A percentile compares a stretch with the other conserved stretches of the same genome.
Conservation (phyloP, 2,329 filamentous ascomycete species). For the Alternaria novae-zelandiae region DNA sequence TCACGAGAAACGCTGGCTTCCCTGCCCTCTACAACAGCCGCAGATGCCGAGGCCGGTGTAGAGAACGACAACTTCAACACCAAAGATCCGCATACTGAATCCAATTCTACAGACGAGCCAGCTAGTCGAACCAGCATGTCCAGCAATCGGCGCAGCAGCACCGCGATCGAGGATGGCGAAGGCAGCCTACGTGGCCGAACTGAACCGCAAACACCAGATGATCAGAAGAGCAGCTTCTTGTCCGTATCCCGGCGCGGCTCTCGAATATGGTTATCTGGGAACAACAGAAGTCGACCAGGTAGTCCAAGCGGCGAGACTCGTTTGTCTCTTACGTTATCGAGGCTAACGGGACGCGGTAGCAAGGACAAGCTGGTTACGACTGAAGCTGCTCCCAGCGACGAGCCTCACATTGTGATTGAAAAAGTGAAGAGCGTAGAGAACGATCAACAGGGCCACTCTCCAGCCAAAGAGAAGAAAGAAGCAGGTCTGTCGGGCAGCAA, state of each 20-base stretch:
- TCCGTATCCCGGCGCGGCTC: slow-evolving; percentile 43
- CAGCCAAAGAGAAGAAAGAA: slow-evolving; percentile 34
- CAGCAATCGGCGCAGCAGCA: slow-evolving; percentile 49
- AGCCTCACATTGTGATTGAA: slow-evolving; percentile 39
- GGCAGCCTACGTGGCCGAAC: slow-evolving; percentile 41
- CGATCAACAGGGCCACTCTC: slow-evolving; percentile 16
- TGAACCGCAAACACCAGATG: slow-evolving; percentile 54
- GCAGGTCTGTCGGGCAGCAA: slow-evolving; percentile 32
- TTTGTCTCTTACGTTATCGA: slow-evolving; percentile 51
- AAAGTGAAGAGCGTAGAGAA: slow-evolving; percentile 21
- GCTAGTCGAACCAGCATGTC: slow-evolving; percentile 45
- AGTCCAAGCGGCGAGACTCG: slow-evolving; percentile 51
- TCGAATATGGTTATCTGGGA: slow-evolving; percentile 40
- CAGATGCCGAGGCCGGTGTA: slow-evolving; percentile 26
- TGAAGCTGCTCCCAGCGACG: slow-evolving; percentile 27
- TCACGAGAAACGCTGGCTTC: slow-evolving; percentile 40
- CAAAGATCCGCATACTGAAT: slow-evolving; percentile 20
- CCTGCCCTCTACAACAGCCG: slow-evolving; percentile 19
- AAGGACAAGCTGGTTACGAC: slow-evolving; percentile 48
- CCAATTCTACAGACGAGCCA: slow-evolving; percentile 26
- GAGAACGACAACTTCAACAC: slow-evolving; percentile 33
- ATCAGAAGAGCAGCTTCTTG: slow-evolving; percentile 44
- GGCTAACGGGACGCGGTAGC: slow-evolving; percentile 50
- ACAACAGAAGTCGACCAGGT: slow-evolving; percentile 49
- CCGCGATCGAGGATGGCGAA: slow-evolving; percentile 49